phyloP scores from a whole-genome alignment of 148 eudicot genomes.

The Beta vulgaris region DNA sequence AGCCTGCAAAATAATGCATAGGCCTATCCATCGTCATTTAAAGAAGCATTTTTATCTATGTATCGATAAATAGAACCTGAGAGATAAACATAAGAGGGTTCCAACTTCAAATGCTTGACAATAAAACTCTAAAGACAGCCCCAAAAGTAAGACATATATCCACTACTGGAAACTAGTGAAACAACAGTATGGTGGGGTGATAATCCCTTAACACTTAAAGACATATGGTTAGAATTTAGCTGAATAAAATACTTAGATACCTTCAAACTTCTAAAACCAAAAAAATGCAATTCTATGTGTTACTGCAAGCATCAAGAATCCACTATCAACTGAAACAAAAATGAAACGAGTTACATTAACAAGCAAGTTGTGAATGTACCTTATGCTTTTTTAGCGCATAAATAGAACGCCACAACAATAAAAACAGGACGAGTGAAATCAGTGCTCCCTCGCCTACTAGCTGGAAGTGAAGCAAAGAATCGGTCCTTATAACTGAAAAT shows the following conservation, averaged over 20 bases:
- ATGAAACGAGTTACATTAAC: not conserved
- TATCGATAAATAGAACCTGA: too few species aligned
- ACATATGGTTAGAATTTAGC: not conserved
- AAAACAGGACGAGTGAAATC: constrained; percentile 92
- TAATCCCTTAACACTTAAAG: too few species aligned
- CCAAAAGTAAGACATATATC: too few species aligned
- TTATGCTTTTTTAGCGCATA: constrained; percentile 88
- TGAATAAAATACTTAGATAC: not conserved
- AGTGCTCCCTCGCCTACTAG: constrained; percentile 63
- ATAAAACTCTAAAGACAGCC: too few species aligned
- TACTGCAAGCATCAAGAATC: not conserved
- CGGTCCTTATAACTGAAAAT: constrained; percentile 74
- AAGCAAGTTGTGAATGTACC: constrained; percentile 34
- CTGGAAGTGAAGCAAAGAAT: constrained; percentile 71
- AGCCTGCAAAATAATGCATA: too few species aligned
- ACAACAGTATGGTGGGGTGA: too few species aligned
- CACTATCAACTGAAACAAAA: not conserved
- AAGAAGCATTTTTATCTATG: too few species aligned
- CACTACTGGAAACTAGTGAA: too few species aligned
- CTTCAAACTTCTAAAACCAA: not conserved
- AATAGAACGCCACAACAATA: constrained; percentile 84
- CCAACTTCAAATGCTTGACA: too few species aligned
- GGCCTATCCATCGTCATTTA: too few species aligned
- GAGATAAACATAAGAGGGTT: too few species aligned
- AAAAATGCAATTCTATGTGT: not conserved